phyloP scores from a whole-genome alignment of 1,284 basidiomycete species.

The Trichosporon sp. region DNA sequence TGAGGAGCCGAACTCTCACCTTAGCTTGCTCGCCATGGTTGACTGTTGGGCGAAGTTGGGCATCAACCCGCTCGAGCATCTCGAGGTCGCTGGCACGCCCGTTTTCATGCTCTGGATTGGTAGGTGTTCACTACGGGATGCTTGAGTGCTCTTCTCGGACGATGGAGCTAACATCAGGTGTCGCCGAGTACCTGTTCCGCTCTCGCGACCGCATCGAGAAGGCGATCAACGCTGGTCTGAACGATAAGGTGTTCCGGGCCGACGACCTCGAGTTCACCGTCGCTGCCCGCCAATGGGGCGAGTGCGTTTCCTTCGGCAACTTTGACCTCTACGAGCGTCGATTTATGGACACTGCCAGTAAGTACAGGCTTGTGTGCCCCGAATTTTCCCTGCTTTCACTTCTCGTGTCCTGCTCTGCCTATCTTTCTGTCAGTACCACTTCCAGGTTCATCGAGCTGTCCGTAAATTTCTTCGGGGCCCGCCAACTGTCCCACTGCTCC shows the following conservation, averaged over 20 bases:
- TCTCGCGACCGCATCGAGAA: constrained; percentile 65
- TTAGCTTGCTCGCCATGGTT: constrained; percentile 96
- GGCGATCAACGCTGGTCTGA: constrained; percentile 75
- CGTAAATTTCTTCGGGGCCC: neutral
- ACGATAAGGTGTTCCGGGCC: constrained; percentile 78
- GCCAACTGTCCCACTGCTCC: too few species aligned
- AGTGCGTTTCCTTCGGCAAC: constrained; percentile 88
- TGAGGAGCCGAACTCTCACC: constrained; percentile 73
- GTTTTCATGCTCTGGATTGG: constrained; percentile 95
- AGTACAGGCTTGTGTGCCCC: constrained; percentile 31
- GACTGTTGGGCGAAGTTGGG: constrained; percentile 91
- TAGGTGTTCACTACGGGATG: constrained; percentile 31
- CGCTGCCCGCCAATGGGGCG: constrained; percentile 94
- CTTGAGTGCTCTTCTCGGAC: neutral
- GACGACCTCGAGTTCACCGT: constrained; percentile 94
- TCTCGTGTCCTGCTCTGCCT: too few species aligned
- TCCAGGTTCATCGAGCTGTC: too few species aligned
- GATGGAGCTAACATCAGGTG: constrained; percentile 58
- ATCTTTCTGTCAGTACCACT: neutral
- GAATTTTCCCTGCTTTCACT: too few species aligned
- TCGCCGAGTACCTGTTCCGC: constrained; percentile 93
- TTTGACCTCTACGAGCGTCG: constrained; percentile 84
- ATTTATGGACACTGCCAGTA: constrained; percentile 74
- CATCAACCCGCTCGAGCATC: constrained; percentile 88
- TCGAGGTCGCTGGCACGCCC: constrained; percentile 92